Evolutionary conservation across 225 moss, liverwort and hornwort genomes (phyloP), one percentile per base, ranked within the genome.

Genomic region (Sphagnum contortum): DNA sequence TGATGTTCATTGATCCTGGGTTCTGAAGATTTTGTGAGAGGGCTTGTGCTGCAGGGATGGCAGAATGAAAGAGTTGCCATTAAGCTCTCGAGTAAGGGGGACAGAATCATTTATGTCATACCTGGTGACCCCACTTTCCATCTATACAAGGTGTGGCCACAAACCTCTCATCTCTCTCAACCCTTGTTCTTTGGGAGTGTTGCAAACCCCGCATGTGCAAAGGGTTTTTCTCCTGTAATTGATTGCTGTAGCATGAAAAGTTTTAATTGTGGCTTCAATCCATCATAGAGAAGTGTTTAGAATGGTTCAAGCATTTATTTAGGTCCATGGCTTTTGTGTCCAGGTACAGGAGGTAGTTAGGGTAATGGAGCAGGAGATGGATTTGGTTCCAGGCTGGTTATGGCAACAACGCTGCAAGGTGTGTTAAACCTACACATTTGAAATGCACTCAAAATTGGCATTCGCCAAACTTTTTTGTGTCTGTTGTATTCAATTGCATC

Each of bases 341-440:
- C 52, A 98, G 85, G 86, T 98, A 46, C 75, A 55, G 52, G 98
- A 98, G 71, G 86, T 98, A 29, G 81, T 84, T 47, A 82, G 74
- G 58, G 81, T 93, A 46, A 87, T 98, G 89, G 93, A 98, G 75
- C 75, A 79, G 55, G 93, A 98, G 82, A 73, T 98, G 75, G 98
- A 91, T 5, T 82, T 98, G 68, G 80, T 83, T 48, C 82, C 93
- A 61, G 91, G 84, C 65, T 98, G 98, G 93, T 74, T 98, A 74
- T 80, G 76, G 73, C 80, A 89, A n/a, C 76, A 74, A 50, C 65
- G 76, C 59, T 93, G 89, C 53, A 98, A 92, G 89, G 93, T 90
- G 75, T 44, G 67, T 12, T 8, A 65, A 44, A 29, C n/a, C 44
- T 44, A 8, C 12, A 71, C 54, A 29, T 61, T 72, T 48, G 57